Conservation (phyloP, 768 basidiomycete species). For the Boletus sp. region DNA sequence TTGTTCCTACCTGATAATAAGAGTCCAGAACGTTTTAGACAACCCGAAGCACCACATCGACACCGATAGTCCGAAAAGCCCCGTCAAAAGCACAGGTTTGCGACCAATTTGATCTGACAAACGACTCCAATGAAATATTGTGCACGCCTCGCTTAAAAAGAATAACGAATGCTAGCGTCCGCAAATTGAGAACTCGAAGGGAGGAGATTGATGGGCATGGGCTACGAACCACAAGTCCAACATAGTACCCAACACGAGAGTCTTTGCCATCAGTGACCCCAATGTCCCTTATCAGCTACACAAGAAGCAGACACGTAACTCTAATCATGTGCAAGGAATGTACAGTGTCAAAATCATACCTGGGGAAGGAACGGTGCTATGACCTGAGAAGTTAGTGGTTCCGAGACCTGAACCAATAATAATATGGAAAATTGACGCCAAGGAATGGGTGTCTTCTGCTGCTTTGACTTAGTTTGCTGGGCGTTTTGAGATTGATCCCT, state of each 20-base stretch:
- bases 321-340: neutral
- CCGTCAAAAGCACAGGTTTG: conserved; percentile 44
- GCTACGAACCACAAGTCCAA: conserved; percentile 42
- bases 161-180: conserved; percentile 43
- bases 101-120: conserved; percentile 49
- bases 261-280: conserved; percentile 44
- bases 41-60: conserved; percentile 50
- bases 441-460: conserved; percentile 53
- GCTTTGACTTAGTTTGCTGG: conserved; percentile 20
- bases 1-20: conserved; percentile 36
- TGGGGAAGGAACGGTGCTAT: conserved; percentile 70
- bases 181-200: neutral
- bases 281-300: conserved; percentile 29
- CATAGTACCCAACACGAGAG: conserved; percentile 44
- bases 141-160: conserved; percentile 47
- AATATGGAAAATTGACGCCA: conserved; percentile 67
- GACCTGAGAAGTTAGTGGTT: conserved; percentile 70
- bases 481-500: conserved; percentile 8
- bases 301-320: neutral
- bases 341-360: conserved; percentile 34
- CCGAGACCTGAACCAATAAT: conserved; percentile 66
- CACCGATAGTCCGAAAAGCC: conserved; percentile 41
- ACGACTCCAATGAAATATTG: conserved; percentile 48
- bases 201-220: neutral
- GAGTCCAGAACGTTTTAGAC: conserved; percentile 43